A percentile compares a stretch with the other conserved stretches of the same genome.
phyloP scores from a whole-genome alignment of 2,329 filamentous ascomycete genomes.

The Plenodomus tracheiphilus region DNA sequence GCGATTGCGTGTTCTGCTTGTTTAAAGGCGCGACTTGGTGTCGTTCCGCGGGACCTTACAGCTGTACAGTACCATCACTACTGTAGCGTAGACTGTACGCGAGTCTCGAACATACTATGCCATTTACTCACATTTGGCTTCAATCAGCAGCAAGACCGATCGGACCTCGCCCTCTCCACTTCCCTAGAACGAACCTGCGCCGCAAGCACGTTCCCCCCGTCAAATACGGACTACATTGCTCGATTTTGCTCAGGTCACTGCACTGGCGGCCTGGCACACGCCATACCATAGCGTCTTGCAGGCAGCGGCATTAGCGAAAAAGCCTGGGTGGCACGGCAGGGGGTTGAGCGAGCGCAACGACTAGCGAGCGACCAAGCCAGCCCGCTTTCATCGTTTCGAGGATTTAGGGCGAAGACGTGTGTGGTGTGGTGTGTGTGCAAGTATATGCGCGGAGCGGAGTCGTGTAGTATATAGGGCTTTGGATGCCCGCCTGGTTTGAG shows the following conservation, averaged over 20 bases:
- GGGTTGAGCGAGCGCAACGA: neutral
- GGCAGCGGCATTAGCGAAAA: neutral
- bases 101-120: too few relatives aligned
- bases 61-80: too few relatives aligned
- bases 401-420: neutral
- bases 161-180: too few relatives aligned
- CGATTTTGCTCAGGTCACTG: neutral
- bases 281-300: neutral
- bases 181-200: too few relatives aligned
- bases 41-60: too few relatives aligned
- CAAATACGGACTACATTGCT: neutral
- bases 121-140: too few relatives aligned
- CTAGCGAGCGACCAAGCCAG: neutral
- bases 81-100: too few relatives aligned
- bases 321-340: neutral
- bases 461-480: neutral
- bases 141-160: neutral
- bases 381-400: neutral
- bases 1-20: too few relatives aligned
- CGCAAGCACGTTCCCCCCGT: too few relatives aligned
- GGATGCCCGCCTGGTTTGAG: neutral
- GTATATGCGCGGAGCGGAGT: neutral
- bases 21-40: too few relatives aligned
- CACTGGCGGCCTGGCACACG: neutral
- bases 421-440: too few relatives aligned